Percentiles rank a stretch among this genome's conserved stretches.
phyloP scores from a whole-genome alignment of 805 yeast species.

The Candida ipomoeae region DNA sequence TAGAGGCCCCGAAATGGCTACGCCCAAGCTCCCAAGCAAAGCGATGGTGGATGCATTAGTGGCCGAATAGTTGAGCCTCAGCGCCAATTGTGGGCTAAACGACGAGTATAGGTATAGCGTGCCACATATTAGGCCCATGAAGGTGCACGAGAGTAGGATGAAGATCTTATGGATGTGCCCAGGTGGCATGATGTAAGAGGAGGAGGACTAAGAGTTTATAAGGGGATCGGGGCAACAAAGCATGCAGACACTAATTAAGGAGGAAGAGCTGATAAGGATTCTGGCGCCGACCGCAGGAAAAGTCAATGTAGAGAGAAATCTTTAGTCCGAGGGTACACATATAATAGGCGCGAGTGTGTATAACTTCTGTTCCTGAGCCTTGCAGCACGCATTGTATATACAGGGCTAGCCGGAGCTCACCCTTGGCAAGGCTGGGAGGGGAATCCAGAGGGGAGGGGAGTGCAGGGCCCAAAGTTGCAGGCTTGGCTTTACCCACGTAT shows the following conservation, averaged over 20 bases:
- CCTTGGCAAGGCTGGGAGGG: neutral
- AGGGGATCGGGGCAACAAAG: neutral
- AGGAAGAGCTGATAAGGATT: neutral
- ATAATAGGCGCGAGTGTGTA: neutral
- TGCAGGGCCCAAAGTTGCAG: too few species aligned
- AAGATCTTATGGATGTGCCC: constrained; percentile 17
- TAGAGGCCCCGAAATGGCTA: constrained; percentile 60
- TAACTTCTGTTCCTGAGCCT: neutral
- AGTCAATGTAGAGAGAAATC: neutral
- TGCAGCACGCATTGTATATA: neutral
- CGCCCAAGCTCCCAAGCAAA: constrained; percentile 63
- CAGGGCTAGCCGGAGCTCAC: neutral
- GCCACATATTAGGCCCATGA: constrained; percentile 59
- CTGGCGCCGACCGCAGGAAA: neutral
- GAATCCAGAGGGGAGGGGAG: too few species aligned
- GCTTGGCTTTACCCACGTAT: neutral
- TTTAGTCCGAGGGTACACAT: neutral
- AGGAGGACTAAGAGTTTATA: neutral
- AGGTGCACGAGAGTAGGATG: constrained; percentile 24
- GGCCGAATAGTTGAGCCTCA: constrained; percentile 52
- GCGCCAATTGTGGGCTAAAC: constrained; percentile 73
- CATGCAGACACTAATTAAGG: neutral
- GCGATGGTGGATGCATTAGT: constrained; percentile 63
- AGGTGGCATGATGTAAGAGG: neutral
- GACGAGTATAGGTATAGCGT: constrained; percentile 74